Evolutionary conservation across 1,139 yeast genomes (phyloP).

Genomic region (Protomyces inundatus): DNA sequence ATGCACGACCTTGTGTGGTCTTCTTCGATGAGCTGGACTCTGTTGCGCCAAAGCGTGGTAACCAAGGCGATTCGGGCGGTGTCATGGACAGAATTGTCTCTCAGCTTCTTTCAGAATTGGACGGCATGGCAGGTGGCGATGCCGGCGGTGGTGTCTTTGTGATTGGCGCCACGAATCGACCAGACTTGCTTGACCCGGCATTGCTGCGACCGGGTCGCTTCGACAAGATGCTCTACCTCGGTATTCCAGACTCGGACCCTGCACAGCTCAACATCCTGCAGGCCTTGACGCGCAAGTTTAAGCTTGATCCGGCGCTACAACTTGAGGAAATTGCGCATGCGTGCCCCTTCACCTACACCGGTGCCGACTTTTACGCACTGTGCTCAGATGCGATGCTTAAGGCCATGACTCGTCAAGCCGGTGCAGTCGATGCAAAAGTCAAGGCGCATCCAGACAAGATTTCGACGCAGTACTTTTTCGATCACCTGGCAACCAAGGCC

Average conservation of each 20-base stretch:
- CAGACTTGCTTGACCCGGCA: conserved; percentile 91
- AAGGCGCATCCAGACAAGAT: conserved; percentile 49
- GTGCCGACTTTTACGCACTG: conserved; percentile 95
- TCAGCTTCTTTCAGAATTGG: conserved; percentile 86
- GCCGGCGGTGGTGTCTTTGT: conserved; percentile 93
- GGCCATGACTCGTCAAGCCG: conserved; percentile 89
- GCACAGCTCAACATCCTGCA: conserved; percentile 80
- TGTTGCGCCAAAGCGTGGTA: conserved; percentile 96
- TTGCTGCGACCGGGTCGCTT: conserved; percentile 90
- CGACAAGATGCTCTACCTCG: conserved; percentile 88
- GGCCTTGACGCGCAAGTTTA: conserved; percentile 81
- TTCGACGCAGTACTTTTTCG: conserved; percentile 87
- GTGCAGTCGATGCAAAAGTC: conserved; percentile 64
- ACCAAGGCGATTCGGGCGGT: conserved; percentile 89
- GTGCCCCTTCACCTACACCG: conserved; percentile 87
- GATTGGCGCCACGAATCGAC: conserved; percentile 95
- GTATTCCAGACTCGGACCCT: conserved; percentile 84
- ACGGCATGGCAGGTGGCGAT: conserved; percentile 87
- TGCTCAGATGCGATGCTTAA: conserved; percentile 92
- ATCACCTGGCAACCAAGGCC: conserved; percentile 60
- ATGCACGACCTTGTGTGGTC: conserved; percentile 94
- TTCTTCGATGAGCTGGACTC: conserved; percentile 96
- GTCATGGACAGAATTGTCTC: conserved; percentile 78
- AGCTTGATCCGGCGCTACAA: conserved; percentile 56
- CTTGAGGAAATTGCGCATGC: conserved; percentile 55